phyloP scores from a whole-genome alignment of 2,329 filamentous ascomycete genomes.

The Fusarium mundagurra region DNA sequence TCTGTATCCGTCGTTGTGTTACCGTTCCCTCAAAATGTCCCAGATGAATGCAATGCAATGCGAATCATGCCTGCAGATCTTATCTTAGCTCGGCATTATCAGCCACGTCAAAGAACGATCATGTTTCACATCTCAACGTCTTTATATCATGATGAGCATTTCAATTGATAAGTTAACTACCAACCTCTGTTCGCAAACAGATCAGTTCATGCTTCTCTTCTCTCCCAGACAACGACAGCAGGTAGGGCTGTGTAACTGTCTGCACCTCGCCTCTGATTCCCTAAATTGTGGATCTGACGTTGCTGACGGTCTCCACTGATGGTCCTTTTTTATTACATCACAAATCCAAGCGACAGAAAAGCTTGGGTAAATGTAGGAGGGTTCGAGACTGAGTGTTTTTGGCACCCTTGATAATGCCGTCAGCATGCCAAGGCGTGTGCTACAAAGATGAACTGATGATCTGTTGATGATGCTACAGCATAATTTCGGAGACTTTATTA shows the following conservation, averaged over 20 bases:
- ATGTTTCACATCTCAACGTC: constrained; percentile 5
- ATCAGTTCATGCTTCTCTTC: neutral
- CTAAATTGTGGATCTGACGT: constrained; percentile 10
- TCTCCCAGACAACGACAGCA: neutral
- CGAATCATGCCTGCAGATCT: constrained; percentile 4
- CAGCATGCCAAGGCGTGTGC: neutral
- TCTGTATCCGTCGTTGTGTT: neutral
- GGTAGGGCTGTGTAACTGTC: constrained; percentile 16
- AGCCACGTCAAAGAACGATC: constrained; percentile 3
- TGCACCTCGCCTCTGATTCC: constrained; percentile 27
- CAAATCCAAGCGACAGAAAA: neutral
- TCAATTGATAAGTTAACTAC: neutral
- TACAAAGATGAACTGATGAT: neutral
- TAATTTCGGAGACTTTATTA: neutral
- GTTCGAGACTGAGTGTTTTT: neutral
- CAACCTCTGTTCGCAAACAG: neutral
- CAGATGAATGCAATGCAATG: neutral
- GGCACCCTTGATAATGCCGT: neutral
- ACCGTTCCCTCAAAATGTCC: neutral
- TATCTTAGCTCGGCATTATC: neutral
- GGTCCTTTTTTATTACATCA: neutral
- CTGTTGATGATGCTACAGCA: neutral
- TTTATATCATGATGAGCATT: neutral
- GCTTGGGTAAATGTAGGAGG: accelerated
- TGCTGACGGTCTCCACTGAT: constrained; percentile 21